Evolutionary conservation across 139 green algal genomes (phyloP), one percentile per base, ranked within the genome.

Genomic region (Micractinium sp.): DNA sequence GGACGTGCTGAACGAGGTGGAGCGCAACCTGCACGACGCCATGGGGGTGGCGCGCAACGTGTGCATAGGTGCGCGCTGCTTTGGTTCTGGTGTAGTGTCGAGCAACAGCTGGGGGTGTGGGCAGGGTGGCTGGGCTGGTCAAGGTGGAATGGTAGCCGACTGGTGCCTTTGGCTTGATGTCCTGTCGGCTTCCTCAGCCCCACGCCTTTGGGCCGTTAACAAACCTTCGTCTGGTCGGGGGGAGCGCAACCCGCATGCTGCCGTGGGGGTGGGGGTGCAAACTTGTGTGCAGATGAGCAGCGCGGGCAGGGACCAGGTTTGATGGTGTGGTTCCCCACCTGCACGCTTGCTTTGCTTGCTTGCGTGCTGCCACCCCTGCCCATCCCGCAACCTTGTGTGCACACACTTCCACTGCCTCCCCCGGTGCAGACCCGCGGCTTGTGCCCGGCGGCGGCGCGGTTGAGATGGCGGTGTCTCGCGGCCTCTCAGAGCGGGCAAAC

Each of bases 1-100:
- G 91, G 98, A 99, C 90, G 92, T 99, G 69, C 95, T 99, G 56
- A 99, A 99, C 88, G 98, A 99, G 94, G 95, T 99, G 82, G 96
- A 98, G 93, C 93, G 96, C 76, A 98, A 98, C 92, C 92, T 98
- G 63, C 95, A 97, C 39, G 98, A 99, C 93, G 98, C 98, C 33
- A 99, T 99, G 96, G 98, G 98, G 29, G 98, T 99, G 61, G 97
- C 98, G 0, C 95, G 98, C 67, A 99, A 99, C 93, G 97, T 99
- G 77, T 92, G 93, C 71, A 35, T 97, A 67, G 80, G 80, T 85
- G 79, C 13, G 79, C 3, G 7, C 7, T 22, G 38, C 38, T 35
- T 13, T 1, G 23, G 3, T 7, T 35, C 38, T 63, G 77, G 14
- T 0, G 13, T 35, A 1, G 14, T 79, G 73, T 47, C 29, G 27